Evolutionary conservation across 371 early-diverging fungal genomes (phyloP).

Genomic region (Mortierella sp.): DNA sequence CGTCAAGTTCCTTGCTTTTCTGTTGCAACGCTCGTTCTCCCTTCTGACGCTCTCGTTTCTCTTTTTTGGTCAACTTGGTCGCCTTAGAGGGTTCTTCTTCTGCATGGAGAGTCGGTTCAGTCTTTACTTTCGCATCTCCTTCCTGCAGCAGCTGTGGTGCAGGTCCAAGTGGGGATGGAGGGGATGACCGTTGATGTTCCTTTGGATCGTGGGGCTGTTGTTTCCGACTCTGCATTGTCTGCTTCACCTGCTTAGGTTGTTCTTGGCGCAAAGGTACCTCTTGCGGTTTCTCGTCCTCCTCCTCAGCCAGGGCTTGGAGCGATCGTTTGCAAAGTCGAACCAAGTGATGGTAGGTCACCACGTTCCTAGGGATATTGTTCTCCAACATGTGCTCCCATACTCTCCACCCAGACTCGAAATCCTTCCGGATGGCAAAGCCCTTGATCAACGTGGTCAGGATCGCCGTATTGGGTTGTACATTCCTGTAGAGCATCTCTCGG

Average conservation of each 20-base stretch:
- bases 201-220: no score
- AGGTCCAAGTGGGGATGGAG: no score
- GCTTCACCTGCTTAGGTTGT: no score
- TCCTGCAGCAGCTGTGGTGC: no score
- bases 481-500: constrained; percentile 30
- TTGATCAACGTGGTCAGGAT: constrained; percentile 46
- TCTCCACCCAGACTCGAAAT: constrained; percentile 49
- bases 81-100: not conserved
- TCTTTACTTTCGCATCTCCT: no score
- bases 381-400: constrained; percentile 48
- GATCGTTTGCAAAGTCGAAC: constrained; percentile 49
- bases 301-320: no score
- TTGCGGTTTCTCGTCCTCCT: no score
- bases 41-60: no score
- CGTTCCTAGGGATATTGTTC: constrained; percentile 44
- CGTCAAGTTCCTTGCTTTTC: not conserved
- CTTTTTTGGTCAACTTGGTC: no score
- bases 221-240: no score
- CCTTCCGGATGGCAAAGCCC: constrained; percentile 36
- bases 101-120: not conserved
- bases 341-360: constrained; percentile 39
- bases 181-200: no score
- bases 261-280: no score
- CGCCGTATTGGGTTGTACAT: constrained; percentile 39
- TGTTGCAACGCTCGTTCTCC: not conserved